Evolutionary conservation across 495 filamentous ascomycete species (phyloP).

Genomic region (Tuber calosporum): DNA sequence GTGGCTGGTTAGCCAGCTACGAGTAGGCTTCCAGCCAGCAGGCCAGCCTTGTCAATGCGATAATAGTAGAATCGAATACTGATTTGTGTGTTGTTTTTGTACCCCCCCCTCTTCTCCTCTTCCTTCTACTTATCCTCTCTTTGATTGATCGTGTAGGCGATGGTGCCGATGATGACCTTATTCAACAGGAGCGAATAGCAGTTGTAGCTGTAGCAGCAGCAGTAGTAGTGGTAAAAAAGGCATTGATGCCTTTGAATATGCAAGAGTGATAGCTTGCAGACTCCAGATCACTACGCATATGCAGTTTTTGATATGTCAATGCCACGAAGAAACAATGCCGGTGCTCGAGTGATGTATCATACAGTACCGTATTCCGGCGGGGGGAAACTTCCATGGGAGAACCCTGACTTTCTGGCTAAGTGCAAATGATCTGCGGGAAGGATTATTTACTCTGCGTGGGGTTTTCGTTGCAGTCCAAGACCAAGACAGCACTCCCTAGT

Average conservation of each 20-base stretch:
- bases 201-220: background rate
- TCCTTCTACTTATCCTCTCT: background rate
- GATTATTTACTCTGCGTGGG: constrained; percentile 20
- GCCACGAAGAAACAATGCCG: constrained; percentile 13
- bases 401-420: constrained; percentile 18
- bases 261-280: constrained; percentile 14
- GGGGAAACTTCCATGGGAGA: constrained; percentile 2
- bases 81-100: background rate
- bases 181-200: background rate
- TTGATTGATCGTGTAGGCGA: background rate
- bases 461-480: constrained; percentile 28
- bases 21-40: too few relatives aligned
- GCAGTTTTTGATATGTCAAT: constrained; percentile 27
- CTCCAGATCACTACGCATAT: constrained; percentile 35
- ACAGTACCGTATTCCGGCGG: constrained; percentile 8
- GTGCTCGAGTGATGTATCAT: background rate
- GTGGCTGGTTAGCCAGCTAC: too few relatives aligned
- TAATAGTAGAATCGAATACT: background rate
- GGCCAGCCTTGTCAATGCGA: background rate
- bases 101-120: background rate
- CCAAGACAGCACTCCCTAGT: constrained; percentile 32
- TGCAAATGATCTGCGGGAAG: constrained; percentile 35
- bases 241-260: background rate
- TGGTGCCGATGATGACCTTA: background rate
- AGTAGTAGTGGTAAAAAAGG: background rate